Percentiles rank a stretch among this genome's conserved stretches.
phyloP scores from a whole-genome alignment of 2,329 filamentous ascomycete species.

The Stagonosporopsis chrysanthemi region DNA sequence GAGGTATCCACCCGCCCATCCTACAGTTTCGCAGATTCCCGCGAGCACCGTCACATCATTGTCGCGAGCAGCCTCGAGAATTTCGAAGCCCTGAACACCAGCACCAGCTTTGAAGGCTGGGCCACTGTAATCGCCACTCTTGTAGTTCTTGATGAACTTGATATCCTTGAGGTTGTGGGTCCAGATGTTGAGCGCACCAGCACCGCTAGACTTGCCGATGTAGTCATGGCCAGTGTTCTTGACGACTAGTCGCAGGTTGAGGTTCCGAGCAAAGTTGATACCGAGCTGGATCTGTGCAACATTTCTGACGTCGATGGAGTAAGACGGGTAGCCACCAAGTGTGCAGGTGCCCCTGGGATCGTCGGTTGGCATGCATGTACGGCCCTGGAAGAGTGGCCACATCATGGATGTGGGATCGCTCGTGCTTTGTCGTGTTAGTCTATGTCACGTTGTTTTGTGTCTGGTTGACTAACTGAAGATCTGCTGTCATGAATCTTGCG shows the following conservation, averaged over 20 bases:
- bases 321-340: conserved; percentile 26
- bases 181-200: conserved; percentile 38
- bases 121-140: conserved; percentile 25
- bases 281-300: conserved; percentile 28
- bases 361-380: conserved; percentile 32
- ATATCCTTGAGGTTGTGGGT: conserved; percentile 38
- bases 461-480: conserved; percentile 14
- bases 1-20: conserved; percentile 2
- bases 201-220: conserved; percentile 35
- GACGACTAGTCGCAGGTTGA: conserved; percentile 23
- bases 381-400: conserved; percentile 35
- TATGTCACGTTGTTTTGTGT: too few relatives aligned
- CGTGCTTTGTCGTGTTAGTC: conserved; percentile 6
- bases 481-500: conserved; percentile 17
- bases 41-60: conserved; percentile 34
- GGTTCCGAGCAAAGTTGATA: conserved; percentile 29
- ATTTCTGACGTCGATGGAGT: conserved; percentile 24
- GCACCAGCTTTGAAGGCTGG: conserved; percentile 35
- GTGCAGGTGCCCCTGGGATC: conserved; percentile 22
- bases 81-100: conserved; percentile 34
- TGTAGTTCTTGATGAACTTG: conserved; percentile 22
- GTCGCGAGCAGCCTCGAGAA: conserved; percentile 24
- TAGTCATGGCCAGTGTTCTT: conserved; percentile 33
- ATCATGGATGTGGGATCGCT: conserved; percentile 36
- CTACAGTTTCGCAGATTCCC: conserved; percentile 20